Evolutionary conservation across 140 eudicot species (phyloP), one percentile per base, ranked within the genome.

Genomic region (Stevia rebaudiana): DNA sequence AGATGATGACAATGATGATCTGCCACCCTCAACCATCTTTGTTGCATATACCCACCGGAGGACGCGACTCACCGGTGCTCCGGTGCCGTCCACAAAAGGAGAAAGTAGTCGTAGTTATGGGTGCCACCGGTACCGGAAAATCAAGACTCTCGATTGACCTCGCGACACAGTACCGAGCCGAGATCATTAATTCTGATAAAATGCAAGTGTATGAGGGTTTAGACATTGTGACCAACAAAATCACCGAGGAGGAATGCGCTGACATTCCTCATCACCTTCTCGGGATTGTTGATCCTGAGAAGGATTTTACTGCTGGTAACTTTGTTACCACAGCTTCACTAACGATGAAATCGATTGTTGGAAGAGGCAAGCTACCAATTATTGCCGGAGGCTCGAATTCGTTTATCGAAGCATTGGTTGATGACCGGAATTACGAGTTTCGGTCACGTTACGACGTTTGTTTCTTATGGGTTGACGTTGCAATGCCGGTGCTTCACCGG

Each of bases 61-160:
- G 70, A 24, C 46, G 63, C 2, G 52, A 65, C 74, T 69, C 44
- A 18, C 74, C 80, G 33, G 60, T 36, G 77, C 52, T 41, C 65
- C 79, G 68, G 44, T 72, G 61, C 48, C 86, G 57, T 25, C 80
- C 51, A 19, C 80, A 63, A 8, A 80, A 76, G 53, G 95, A 91
- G 17, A 92, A 92, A 61, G 96, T 92, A 11, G 85, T 92, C 42
- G 90, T 92, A 21, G 82, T 92, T 5, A 70, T 92, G 89, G 98
- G 98, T 7, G 96, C 87, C 23, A 42, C 52, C 8, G 39, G 43
- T 21, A 56, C 63, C 15, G 63, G 63, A 15, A 56, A 56, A 56
- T 56, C 63, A 6, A 56, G 25, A 16, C 24, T 56, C 7, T 31
- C 63, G 3, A 56, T 56, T 8, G 63, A 56, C 42, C 63, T 56